Evolutionary conservation across 1,284 basidiomycete species (phyloP).

Genomic region (Cryptococcus hybrid): DNA sequence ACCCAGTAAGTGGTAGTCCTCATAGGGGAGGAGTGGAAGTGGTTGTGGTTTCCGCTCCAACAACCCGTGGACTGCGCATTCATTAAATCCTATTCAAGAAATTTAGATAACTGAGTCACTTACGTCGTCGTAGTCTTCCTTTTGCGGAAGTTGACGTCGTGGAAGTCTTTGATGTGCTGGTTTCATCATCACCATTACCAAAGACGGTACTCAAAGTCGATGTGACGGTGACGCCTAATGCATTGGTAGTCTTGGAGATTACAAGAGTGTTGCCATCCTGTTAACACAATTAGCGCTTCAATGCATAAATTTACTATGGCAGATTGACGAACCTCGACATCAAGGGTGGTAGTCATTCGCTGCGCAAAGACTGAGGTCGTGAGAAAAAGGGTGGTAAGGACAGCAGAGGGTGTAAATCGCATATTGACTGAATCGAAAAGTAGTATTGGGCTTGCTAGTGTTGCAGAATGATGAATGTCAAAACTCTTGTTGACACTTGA

Average conservation of each 20-base stretch:
- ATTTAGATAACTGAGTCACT: constrained; percentile 1
- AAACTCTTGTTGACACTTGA: background rate
- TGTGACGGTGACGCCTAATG: constrained; percentile 21
- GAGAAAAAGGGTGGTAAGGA: constrained; percentile 11
- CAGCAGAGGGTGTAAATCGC: constrained; percentile 3
- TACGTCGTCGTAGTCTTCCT: constrained; percentile 14
- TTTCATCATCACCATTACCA: constrained; percentile 3
- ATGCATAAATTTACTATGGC: too few relatives aligned
- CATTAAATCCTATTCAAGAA: too few relatives aligned
- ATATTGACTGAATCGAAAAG: background rate
- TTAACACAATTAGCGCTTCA: background rate
- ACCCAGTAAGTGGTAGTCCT: constrained; percentile 36
- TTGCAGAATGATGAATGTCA: too few relatives aligned
- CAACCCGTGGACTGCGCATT: too few relatives aligned
- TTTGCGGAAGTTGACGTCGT: constrained; percentile 1
- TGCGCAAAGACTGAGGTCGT: constrained; percentile 8
- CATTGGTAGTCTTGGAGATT: constrained; percentile 28
- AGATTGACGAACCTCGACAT: constrained; percentile 12
- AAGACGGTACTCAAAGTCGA: constrained; percentile 16
- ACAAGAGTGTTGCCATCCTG: constrained; percentile 36
- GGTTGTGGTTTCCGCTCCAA: background rate
- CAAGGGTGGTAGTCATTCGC: constrained; percentile 13
- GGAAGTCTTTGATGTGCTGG: constrained; percentile 3
- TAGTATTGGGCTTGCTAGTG: background rate
- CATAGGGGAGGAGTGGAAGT: constrained; percentile 20